phyloP scores from a whole-genome alignment of 139 green algal genomes.

The Volvox reticuliferus region DNA sequence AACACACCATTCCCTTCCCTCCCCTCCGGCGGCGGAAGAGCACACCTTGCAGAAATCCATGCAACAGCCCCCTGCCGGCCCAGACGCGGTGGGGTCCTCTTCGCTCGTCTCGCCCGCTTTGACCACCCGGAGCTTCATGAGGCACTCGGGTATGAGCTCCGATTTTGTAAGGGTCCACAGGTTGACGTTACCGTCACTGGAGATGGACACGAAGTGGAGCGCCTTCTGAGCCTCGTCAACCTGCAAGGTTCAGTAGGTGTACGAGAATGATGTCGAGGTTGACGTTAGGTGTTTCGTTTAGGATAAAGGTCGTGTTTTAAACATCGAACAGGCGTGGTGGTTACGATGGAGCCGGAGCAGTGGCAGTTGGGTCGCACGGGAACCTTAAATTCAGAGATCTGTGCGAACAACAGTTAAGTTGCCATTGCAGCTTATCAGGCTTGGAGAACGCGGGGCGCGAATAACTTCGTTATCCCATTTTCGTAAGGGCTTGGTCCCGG shows the following conservation, averaged over 20 bases:
- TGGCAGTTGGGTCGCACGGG: too few relatives aligned
- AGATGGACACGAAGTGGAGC: slow-evolving; percentile 78
- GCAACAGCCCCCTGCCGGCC: slow-evolving; percentile 79
- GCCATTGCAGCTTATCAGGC: too few relatives aligned
- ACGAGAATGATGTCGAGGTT: too few relatives aligned
- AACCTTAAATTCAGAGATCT: too few relatives aligned
- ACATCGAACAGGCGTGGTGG: too few relatives aligned
- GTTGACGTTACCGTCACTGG: slow-evolving; percentile 84
- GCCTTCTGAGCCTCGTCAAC: slow-evolving; percentile 71
- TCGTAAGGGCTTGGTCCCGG: too few relatives aligned
- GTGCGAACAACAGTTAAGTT: too few relatives aligned
- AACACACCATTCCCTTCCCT: not conserved
- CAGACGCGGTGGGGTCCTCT: slow-evolving; percentile 36
- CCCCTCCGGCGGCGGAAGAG: not conserved
- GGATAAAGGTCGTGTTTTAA: too few relatives aligned
- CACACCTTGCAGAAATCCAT: slow-evolving; percentile 92
- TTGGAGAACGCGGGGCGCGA: too few relatives aligned
- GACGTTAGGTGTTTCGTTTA: too few relatives aligned
- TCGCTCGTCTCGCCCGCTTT: slow-evolving; percentile 28
- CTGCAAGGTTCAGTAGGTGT: slow-evolving; percentile 20
- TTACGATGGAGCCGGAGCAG: too few relatives aligned
- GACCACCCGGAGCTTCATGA: slow-evolving; percentile 74
- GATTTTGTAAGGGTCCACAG: slow-evolving; percentile 90
- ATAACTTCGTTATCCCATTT: too few relatives aligned
- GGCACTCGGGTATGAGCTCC: slow-evolving; percentile 81